These are phyloP conservation scores for Wallacemonas sp. DNA, from an alignment of 208 protist species.

Conservation along the genomic window DNA sequence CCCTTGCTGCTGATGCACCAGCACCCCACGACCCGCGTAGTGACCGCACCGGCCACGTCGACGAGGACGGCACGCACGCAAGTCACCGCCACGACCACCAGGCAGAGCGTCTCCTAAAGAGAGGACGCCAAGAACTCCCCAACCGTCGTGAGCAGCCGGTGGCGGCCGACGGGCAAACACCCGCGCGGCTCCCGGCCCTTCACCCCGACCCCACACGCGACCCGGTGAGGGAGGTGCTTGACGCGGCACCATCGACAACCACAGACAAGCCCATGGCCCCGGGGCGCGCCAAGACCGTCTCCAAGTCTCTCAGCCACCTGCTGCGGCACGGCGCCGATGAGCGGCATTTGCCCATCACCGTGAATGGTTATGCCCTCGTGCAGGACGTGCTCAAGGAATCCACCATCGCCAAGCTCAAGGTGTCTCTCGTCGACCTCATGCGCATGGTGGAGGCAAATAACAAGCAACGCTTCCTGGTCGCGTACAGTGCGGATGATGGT, in stretches of 20 bases:
- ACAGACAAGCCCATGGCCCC: neutral
- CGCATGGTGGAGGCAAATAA: conserved; percentile 48
- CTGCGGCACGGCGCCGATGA: conserved; percentile 74
- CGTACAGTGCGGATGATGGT: conserved; percentile 28
- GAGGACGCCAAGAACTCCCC: neutral
- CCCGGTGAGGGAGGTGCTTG: conserved; percentile 30
- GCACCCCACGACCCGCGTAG: no score
- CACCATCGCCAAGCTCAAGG: conserved; percentile 2
- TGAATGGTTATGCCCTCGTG: conserved; percentile 58
- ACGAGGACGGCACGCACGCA: neutral
- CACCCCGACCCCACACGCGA: conserved; percentile 25
- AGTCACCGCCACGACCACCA: no score
- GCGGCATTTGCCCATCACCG: conserved; percentile 45
- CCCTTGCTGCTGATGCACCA: conserved; percentile 8
- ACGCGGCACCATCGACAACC: neutral
- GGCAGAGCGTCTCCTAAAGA: no score
- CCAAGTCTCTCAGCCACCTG: conserved; percentile 58
- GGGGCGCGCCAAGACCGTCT: conserved; percentile 23
- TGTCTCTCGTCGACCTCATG: conserved; percentile 35
- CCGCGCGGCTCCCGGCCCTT: neutral
- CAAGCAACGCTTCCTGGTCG: conserved; percentile 79
- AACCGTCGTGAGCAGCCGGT: neutral
- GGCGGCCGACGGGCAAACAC: neutral
- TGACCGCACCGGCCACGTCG: neutral
- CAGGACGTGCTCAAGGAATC: conserved; percentile 42